Percentiles rank a stretch among this genome's conserved stretches.
Conservation (phyloP, 352 stramenopile species). For the Pythium dissimile region DNA sequence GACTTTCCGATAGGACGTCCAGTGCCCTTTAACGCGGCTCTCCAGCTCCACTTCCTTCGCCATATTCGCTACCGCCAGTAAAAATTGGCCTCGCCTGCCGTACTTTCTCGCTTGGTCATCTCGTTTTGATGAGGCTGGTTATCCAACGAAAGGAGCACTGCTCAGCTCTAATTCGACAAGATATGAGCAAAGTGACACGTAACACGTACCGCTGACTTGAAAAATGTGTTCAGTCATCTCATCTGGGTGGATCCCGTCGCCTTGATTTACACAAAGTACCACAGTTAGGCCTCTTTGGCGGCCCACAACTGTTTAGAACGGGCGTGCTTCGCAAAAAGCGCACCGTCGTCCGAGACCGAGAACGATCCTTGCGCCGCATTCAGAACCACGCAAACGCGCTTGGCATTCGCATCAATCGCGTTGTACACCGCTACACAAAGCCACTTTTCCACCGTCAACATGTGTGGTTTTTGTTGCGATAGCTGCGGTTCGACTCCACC, state of each 20-base stretch:
- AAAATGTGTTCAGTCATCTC: constrained; percentile 49
- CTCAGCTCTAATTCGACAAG: too few relatives aligned
- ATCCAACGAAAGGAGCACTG: too few relatives aligned
- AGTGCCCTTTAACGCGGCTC: constrained; percentile 47
- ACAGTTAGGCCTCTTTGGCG: constrained; percentile 2
- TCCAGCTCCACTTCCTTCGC: constrained; percentile 54
- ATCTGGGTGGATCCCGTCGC: constrained; percentile 52
- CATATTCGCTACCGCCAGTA: constrained; percentile 42
- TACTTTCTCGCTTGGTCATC: constrained; percentile 25
- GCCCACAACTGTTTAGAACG: too few relatives aligned
- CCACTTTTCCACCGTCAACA: background rate
- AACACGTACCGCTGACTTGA: too few relatives aligned
- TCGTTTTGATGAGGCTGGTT: constrained; percentile 44
- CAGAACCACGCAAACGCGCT: constrained; percentile 39
- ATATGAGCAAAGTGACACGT: background rate
- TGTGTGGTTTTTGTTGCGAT: background rate
- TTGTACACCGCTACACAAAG: constrained; percentile 65
- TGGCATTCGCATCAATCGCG: constrained; percentile 56
- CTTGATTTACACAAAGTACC: constrained; percentile 22
- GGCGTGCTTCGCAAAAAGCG: background rate
- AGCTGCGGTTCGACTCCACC: constrained; percentile 21
- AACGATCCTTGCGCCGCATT: constrained; percentile 52
- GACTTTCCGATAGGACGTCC: constrained; percentile 66
- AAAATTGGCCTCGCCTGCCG: constrained; percentile 45
- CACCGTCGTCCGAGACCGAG: constrained; percentile 67